phyloP scores from a whole-genome alignment of 441 rosid genomes.

The Adansonia madagascariensis region DNA sequence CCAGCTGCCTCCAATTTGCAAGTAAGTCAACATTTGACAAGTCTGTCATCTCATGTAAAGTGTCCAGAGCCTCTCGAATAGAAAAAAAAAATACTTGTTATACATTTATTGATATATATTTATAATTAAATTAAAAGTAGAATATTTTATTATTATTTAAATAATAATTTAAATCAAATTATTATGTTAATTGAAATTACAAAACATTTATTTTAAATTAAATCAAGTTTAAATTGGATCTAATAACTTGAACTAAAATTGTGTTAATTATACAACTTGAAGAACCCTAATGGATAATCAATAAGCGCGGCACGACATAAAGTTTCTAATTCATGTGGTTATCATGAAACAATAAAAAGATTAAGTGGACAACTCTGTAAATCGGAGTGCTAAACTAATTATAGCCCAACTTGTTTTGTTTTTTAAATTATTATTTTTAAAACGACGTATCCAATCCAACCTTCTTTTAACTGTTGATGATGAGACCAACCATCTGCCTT shows the following conservation, averaged over 20 bases:
- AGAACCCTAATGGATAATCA: neutral
- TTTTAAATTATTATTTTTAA: neutral
- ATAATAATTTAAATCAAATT: too few relatives aligned
- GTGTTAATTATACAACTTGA: neutral
- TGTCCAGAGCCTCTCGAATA: neutral
- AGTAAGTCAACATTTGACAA: neutral
- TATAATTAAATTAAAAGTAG: too few relatives aligned
- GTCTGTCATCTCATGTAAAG: neutral
- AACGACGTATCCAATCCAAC: neutral
- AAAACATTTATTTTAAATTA: neutral
- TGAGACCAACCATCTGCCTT: conserved; percentile 17
- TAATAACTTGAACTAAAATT: too few relatives aligned
- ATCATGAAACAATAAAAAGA: neutral
- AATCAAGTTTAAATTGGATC: neutral
- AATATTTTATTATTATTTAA: too few relatives aligned
- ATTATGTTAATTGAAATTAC: too few relatives aligned
- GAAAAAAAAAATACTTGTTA: too few relatives aligned
- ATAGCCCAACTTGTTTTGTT: neutral
- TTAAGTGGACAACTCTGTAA: neutral
- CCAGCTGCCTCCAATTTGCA: conserved; percentile 9
- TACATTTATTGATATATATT: neutral
- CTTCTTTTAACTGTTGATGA: neutral
- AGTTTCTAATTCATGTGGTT: neutral
- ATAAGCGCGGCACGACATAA: neutral
- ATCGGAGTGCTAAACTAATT: neutral